Percentiles rank a stretch among this genome's conserved stretches.
Conservation (phyloP, 495 filamentous ascomycete species). For the Neurospora sp. region DNA sequence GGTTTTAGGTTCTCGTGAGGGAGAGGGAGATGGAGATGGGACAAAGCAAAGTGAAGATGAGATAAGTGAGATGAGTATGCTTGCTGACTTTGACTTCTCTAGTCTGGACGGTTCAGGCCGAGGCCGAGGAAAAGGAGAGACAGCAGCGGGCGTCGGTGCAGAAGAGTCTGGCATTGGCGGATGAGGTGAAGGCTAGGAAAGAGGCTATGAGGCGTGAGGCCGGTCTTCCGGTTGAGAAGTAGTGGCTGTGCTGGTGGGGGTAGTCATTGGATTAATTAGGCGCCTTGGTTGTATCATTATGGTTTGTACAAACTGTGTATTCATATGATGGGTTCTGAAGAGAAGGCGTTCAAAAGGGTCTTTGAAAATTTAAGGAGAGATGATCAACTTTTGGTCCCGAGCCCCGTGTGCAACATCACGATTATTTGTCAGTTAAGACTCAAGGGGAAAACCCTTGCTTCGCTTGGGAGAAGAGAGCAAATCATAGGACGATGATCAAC, state of each 20-base stretch:
- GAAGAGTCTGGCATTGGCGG: conserved; percentile 36
- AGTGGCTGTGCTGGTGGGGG: not conserved
- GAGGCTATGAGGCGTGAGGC: conserved; percentile 47
- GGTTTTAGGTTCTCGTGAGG: not conserved
- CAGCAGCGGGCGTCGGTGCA: conserved; percentile 27
- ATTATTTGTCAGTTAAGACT: not conserved
- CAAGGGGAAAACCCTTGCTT: too few relatives aligned
- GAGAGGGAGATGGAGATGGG: not conserved
- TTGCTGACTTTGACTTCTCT: conserved; percentile 1
- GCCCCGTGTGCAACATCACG: not conserved
- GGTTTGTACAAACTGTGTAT: not conserved
- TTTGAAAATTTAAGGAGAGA: not conserved
- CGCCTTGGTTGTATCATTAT: not conserved
- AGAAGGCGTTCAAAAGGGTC: not conserved
- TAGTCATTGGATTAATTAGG: not conserved
- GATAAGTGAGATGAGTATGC: not conserved
- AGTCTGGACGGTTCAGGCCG: conserved; percentile 67
- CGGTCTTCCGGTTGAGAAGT: conserved; percentile 16
- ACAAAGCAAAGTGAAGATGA: not conserved
- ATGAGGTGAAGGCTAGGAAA: conserved; percentile 53
- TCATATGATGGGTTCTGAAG: not conserved
- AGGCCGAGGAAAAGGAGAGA: conserved; percentile 43
- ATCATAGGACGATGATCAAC: not conserved
- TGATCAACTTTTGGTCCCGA: not conserved
- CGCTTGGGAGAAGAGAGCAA: not conserved